Conservation (phyloP, 495 filamentous ascomycete species). For the Pyronema domesticum region DNA sequence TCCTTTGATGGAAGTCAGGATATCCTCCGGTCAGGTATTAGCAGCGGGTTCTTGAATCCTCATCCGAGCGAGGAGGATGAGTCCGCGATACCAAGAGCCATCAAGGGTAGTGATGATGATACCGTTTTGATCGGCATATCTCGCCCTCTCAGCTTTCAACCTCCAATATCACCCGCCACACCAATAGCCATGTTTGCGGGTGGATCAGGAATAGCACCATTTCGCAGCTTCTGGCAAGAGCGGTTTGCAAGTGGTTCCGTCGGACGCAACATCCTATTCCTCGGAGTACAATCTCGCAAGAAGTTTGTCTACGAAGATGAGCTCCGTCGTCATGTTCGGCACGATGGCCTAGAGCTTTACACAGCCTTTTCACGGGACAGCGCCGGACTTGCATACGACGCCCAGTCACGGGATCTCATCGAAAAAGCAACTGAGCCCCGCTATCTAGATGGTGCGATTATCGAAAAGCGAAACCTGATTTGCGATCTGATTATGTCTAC, state of each 20-base stretch:
- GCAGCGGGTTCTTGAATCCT: slow-evolving; percentile 35
- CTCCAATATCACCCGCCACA: slow-evolving; percentile 30
- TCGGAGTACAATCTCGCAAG: slow-evolving; percentile 34
- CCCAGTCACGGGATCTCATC: slow-evolving; percentile 26
- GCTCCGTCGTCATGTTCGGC: slow-evolving; percentile 30
- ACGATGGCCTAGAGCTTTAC: slow-evolving; percentile 34
- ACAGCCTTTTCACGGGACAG: slow-evolving; percentile 34
- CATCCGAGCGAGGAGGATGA: slow-evolving; percentile 14
- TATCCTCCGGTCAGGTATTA: slow-evolving; percentile 24
- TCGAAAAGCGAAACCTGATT: slow-evolving; percentile 31
- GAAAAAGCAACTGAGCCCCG: slow-evolving; percentile 33
- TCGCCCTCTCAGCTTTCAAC: slow-evolving; percentile 33
- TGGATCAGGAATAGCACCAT: slow-evolving; percentile 35
- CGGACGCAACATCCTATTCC: slow-evolving; percentile 33
- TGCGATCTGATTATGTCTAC: slow-evolving; percentile 37
- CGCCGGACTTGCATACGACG: slow-evolving; percentile 31
- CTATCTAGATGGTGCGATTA: slow-evolving; percentile 34
- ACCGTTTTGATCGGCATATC: slow-evolving; percentile 32
- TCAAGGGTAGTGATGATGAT: neutral
- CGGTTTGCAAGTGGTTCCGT: slow-evolving; percentile 24
- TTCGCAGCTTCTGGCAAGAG: slow-evolving; percentile 35
- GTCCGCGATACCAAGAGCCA: neutral
- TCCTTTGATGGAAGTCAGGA: slow-evolving; percentile 12
- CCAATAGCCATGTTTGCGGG: slow-evolving; percentile 36
- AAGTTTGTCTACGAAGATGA: slow-evolving; percentile 37